Conservation (phyloP, 192 early-diverging fungal genomes). For the Coemansia asiatica region DNA sequence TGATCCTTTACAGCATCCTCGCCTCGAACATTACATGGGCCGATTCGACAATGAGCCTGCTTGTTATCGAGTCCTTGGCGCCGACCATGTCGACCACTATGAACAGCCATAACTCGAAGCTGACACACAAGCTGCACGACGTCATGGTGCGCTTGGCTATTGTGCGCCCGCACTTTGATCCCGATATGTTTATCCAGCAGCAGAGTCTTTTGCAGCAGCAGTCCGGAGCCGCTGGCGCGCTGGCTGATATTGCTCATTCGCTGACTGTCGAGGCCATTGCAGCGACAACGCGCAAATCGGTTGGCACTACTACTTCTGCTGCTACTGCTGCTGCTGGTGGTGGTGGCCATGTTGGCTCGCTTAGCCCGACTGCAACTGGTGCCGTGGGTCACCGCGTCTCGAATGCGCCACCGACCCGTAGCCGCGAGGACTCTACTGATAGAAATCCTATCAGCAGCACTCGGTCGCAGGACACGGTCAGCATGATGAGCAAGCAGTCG, state of each 20-base stretch:
- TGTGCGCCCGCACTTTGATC: conserved; percentile 54
- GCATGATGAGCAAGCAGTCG: conserved; percentile 53
- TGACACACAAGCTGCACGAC: conserved; percentile 52
- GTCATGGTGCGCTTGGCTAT: conserved; percentile 52
- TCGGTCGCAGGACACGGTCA: conserved; percentile 42
- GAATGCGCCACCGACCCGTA: conserved; percentile 36
- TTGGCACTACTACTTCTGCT: conserved; percentile 14
- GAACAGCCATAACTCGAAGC: conserved; percentile 46
- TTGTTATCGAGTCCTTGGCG: conserved; percentile 54
- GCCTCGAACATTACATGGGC: conserved; percentile 52
- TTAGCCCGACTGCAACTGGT: neutral
- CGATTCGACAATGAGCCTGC: conserved; percentile 44
- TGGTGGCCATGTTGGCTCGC: neutral
- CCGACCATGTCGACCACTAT: conserved; percentile 39
- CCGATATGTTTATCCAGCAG: conserved; percentile 54
- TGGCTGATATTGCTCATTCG: conserved; percentile 29
- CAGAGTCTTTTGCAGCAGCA: conserved; percentile 31
- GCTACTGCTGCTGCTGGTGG: neutral
- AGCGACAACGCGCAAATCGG: conserved; percentile 44
- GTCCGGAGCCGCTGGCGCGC: conserved; percentile 7
- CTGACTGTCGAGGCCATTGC: conserved; percentile 45
- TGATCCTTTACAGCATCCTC: conserved; percentile 47
- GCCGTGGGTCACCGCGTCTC: conserved; percentile 30
- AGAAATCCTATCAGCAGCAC: conserved; percentile 15
- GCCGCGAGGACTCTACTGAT: conserved; percentile 43